Conservation (phyloP, 2,329 filamentous ascomycete genomes). For the Hawksworthiomyces lignivorus region DNA sequence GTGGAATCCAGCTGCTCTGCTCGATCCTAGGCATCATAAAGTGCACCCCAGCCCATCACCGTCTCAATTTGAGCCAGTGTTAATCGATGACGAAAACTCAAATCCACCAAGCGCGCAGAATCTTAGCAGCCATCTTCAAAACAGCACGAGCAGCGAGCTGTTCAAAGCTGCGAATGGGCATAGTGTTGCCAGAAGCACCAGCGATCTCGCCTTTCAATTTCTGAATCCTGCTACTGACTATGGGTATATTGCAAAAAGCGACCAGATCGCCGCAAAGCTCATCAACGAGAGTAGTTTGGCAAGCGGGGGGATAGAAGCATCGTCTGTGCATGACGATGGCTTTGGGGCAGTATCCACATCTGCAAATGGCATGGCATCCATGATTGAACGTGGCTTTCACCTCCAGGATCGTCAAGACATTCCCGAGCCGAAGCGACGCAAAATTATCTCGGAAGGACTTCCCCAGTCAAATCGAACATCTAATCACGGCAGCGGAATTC, state of each 20-base stretch:
- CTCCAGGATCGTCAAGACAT: conserved; percentile 56
- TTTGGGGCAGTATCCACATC: not conserved
- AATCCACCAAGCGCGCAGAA: not conserved
- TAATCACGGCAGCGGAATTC: conserved; percentile 44
- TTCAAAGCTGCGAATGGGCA: not conserved
- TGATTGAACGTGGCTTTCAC: conserved; percentile 71
- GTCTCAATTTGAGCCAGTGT: not conserved
- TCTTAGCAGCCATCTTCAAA: not conserved
- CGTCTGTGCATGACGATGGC: not conserved
- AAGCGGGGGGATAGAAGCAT: conserved; percentile 7
- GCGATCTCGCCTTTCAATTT: conserved; percentile 11
- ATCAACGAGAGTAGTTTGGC: not conserved
- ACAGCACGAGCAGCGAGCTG: not conserved
- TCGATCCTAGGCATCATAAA: conserved; percentile 9
- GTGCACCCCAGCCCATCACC: not conserved
- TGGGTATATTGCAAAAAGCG: conserved; percentile 21
- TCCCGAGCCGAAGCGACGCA: conserved; percentile 59
- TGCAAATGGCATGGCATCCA: conserved; percentile 38
- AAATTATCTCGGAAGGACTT: conserved; percentile 25
- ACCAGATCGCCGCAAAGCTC: conserved; percentile 14
- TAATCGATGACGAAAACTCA: not conserved
- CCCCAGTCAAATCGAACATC: conserved; percentile 31
- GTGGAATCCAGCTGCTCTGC: conserved; percentile 32
- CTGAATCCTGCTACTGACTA: conserved; percentile 12
- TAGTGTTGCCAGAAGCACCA: not conserved